Conservation (phyloP, 805 yeast genomes). For the Candida argentea region DNA sequence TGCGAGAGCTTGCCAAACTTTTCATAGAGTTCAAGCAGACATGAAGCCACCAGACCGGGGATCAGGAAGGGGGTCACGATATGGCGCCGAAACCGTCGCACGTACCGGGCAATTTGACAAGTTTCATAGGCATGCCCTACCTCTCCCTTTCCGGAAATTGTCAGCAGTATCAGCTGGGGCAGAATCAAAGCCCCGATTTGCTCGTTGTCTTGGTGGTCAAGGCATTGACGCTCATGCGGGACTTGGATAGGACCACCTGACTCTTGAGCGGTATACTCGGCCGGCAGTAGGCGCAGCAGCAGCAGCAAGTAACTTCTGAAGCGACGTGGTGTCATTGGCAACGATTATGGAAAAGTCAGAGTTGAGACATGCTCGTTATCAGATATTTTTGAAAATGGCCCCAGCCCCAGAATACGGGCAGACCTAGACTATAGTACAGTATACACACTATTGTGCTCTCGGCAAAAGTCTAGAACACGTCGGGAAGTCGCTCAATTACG, state of each 20-base stretch:
- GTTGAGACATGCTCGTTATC: neutral
- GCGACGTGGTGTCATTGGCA: conserved; percentile 1
- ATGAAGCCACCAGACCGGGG: neutral
- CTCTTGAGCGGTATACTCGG: too few species aligned
- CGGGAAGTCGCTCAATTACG: conserved; percentile 91
- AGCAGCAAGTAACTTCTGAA: neutral
- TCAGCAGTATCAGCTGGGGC: too few species aligned
- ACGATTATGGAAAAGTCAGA: neutral
- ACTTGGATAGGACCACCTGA: too few species aligned
- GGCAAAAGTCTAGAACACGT: conserved; percentile 59
- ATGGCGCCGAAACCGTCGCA: neutral
- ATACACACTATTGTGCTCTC: neutral
- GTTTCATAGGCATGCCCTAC: too few species aligned
- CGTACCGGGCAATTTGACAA: too few species aligned
- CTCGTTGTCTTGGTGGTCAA: too few species aligned
- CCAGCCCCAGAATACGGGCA: neutral
- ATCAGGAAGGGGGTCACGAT: neutral
- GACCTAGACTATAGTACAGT: neutral
- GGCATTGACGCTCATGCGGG: too few species aligned
- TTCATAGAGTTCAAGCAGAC: neutral
- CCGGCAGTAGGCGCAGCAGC: too few species aligned
- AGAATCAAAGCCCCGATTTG: too few species aligned
- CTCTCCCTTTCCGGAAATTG: too few species aligned
- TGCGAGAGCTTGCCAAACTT: neutral
- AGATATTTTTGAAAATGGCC: neutral